These are phyloP conservation scores for Claviceps pazoutovae DNA, from an alignment of 2,329 filamentous ascomycete species.

Conservation along the genomic window DNA sequence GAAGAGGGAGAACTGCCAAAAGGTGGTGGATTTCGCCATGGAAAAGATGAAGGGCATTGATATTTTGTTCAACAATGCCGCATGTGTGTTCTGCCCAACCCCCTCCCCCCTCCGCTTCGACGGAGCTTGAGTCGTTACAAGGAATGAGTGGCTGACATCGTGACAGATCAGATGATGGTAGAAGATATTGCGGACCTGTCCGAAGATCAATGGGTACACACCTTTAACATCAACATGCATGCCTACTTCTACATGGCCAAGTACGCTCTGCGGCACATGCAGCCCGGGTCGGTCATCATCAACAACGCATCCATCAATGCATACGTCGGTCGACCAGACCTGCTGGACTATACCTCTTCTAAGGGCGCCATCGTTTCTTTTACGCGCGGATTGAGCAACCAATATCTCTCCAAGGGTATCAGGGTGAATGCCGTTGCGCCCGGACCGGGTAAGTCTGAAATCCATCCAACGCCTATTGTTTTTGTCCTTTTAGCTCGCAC, in stretches of 20 bases:
- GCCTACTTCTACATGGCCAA: constrained; percentile 71
- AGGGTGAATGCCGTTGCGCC: constrained; percentile 65
- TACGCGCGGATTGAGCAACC: constrained; percentile 63
- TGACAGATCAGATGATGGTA: constrained; percentile 40
- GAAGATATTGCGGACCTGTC: constrained; percentile 56
- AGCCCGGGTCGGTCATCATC: constrained; percentile 62
- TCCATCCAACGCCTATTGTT: not conserved
- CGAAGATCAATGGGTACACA: constrained; percentile 67
- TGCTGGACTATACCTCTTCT: constrained; percentile 70
- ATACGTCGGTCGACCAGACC: constrained; percentile 65
- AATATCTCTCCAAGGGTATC: constrained; percentile 58
- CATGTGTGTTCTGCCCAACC: constrained; percentile 30
- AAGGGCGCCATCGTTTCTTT: constrained; percentile 71
- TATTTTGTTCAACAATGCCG: constrained; percentile 62
- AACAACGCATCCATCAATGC: constrained; percentile 78
- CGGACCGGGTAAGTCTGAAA: constrained; percentile 35
- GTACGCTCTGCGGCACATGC: constrained; percentile 62
- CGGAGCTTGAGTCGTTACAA: not conserved
- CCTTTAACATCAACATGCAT: constrained; percentile 75
- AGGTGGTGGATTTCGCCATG: constrained; percentile 49
- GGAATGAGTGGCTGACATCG: not conserved
- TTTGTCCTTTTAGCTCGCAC: not conserved
- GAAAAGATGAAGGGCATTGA: constrained; percentile 55
- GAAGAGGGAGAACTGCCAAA: constrained; percentile 52
- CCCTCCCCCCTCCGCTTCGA: not conserved